Percentiles rank a stretch among this genome's conserved stretches.
Evolutionary conservation across 345 rosid genomes (phyloP).

Genomic region (Brassica nigra): DNA sequence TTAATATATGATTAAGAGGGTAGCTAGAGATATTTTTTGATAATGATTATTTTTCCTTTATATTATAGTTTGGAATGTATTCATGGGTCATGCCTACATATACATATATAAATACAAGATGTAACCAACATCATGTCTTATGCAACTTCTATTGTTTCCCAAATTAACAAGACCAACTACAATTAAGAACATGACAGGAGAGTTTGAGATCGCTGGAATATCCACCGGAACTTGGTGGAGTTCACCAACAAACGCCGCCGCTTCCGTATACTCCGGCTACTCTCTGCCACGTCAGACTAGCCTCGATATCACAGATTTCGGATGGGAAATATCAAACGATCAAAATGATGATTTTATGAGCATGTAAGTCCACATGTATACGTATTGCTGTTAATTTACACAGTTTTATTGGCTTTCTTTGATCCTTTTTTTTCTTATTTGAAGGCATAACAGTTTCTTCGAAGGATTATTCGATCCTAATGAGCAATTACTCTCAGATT

Average conservation of each 20-base stretch:
- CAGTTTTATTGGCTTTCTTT: neutral
- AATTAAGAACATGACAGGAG: conserved; percentile 62
- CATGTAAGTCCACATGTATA: conserved; percentile 19
- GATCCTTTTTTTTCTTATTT: neutral
- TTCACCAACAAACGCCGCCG: conserved; percentile 38
- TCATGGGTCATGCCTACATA: conserved; percentile 13
- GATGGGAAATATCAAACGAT: conserved; percentile 32
- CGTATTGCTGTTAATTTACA: neutral
- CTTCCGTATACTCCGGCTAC: conserved; percentile 6
- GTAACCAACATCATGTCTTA: conserved; percentile 34
- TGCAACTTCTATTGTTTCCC: conserved; percentile 30
- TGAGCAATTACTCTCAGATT: conserved; percentile 17
- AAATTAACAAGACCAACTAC: conserved; percentile 5
- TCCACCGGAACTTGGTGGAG: conserved; percentile 79
- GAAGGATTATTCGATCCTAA: conserved; percentile 39
- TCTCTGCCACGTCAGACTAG: conserved; percentile 22
- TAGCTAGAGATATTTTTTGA: conserved; percentile 24
- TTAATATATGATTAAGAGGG: conserved; percentile 27
- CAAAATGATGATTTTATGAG: conserved; percentile 31
- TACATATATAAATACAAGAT: conserved; percentile 39
- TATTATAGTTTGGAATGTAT: neutral
- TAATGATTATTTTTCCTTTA: neutral
- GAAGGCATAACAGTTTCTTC: conserved; percentile 34
- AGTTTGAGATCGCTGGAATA: conserved; percentile 61
- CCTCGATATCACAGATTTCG: conserved; percentile 27